Base-by-base conservation (phyloP, 2,329 filamentous ascomycete species). In the Neonectria magnoliae region DNA sequence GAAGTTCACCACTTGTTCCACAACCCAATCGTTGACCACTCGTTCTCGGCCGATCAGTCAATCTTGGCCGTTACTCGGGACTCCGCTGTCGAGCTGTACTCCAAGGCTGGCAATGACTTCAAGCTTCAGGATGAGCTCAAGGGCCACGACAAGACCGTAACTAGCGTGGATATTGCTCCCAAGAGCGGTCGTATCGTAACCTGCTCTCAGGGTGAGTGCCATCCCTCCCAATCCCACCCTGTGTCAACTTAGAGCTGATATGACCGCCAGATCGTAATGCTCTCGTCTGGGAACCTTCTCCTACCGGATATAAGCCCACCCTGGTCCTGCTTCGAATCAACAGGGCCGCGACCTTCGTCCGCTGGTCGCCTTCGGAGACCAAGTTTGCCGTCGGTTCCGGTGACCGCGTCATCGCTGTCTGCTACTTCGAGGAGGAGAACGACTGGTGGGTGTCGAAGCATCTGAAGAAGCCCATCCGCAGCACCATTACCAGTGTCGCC, bases 381-480 rank as follows among this genome's bases (percentile, higher is more conserved):
- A 99, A 99, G 82, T 99, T 99, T 79, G 96, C 96, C 58, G 96
- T 98, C 27, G 96, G 96, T 65, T 98, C 94, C 29, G 96, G 96
- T 67, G 96, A 97, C 73, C 91, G 96, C 68, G 92, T 97, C 70
- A 97, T 99, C 75, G 94, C 96, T 44, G 88, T 98, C 73, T 99
- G 96, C 86, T 98, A 98, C 84, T 99, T 99, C 74, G 96, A 99
- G 78, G 93, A 97, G 79, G 96, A 99, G 81, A 98, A 99, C 81
- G 94, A 99, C 84, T 99, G 96, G 96, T 99, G 96, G 96, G 95
- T 99, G 45, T 98, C 94, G 41, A 99, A 99, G 86, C 96, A 99
- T 82, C 83, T 99, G 77, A 98, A 98, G 89, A 99, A 98, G 87
- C 96, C 96, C 20, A 97, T 99, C 75, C 92, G 95, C 71, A 97